Base-by-base conservation (phyloP, 2,329 filamentous ascomycete genomes). In the Parastagonospora nodorum region DNA sequence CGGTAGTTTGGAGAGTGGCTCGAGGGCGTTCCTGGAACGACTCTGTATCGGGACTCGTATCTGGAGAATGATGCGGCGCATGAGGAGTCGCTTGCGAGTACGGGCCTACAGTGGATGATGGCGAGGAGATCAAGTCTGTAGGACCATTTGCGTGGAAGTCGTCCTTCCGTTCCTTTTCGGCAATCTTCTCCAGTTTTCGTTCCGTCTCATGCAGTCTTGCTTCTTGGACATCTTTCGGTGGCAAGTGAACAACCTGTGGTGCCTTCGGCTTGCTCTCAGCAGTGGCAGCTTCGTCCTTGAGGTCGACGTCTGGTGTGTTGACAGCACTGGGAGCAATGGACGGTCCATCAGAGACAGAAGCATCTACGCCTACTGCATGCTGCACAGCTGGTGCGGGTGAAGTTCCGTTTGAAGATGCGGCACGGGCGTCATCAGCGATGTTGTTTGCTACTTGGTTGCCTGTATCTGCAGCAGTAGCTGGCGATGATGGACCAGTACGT, bases 1-100 rank as follows among this genome's bases (percentile, higher is more conserved):
- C 63, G 67, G 15, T 51, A 63, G 49, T 30, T 58, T 40, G 56
- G 66, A 57, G 55, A 65, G 33, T 8, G 5, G 37, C 7, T n/a
- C 27, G 37, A 11, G 37, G 27, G 55, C 56, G 68, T 27, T 75
- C 74, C 8, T 70, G 74, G 50, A 78, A 77, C 40, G 75, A 71
- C 27, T 76, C 88, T 47, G 88, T 83, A 47, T 88, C 88, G 1
- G 88, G 86, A 61, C 88, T 92, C 1, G 89, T 92, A 59, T 88
- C 86, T 1, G 88, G 84, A 1, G 89, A 92, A 6, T 80, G 82
- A 55, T 88, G 83, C 52, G 86, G 82, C 33, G 86, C 80, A 31
- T 82, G 83, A 1, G 90, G 88, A 0, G 90, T 94, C 16, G 87
- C 85, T 47, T 86, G 86, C 37, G 88, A 92, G 61, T 87, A 86